Conservation (phyloP, 1,284 basidiomycete species). For the Xanthoconium separans region DNA sequence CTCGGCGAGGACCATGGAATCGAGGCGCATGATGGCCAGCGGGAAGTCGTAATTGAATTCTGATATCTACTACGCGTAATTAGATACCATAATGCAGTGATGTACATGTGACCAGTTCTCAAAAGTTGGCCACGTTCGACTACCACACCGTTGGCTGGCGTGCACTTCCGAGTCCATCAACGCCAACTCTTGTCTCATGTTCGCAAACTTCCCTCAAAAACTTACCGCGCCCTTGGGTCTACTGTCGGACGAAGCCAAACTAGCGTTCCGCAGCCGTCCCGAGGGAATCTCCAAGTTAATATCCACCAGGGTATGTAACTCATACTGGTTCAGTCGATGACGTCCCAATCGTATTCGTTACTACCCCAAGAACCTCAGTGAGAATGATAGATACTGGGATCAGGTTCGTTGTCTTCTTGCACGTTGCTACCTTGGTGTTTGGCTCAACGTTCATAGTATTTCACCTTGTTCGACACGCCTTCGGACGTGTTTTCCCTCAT, state of each 20-base stretch:
- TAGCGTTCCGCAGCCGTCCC: slow-evolving; percentile 81
- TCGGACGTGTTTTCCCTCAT: slow-evolving; percentile 89
- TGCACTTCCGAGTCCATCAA: background rate
- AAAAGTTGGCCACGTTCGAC: background rate
- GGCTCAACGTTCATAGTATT: slow-evolving; percentile 55
- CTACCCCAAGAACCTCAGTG: slow-evolving; percentile 60
- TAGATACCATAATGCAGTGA: too few species aligned
- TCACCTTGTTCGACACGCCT: slow-evolving; percentile 79
- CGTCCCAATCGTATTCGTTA: slow-evolving; percentile 10
- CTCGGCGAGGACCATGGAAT: slow-evolving; percentile 2
- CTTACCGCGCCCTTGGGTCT: slow-evolving; percentile 77
- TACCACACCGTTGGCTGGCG: background rate
- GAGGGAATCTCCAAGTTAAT: slow-evolving; percentile 76
- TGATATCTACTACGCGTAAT: slow-evolving; percentile 5
- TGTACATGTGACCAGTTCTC: background rate
- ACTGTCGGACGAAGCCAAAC: slow-evolving; percentile 84
- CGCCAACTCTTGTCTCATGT: slow-evolving; percentile 40
- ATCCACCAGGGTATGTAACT: slow-evolving; percentile 54
- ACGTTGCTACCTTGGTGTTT: slow-evolving; percentile 1
- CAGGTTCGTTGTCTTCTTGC: slow-evolving; percentile 50
- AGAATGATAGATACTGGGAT: slow-evolving; percentile 80
- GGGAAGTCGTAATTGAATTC: slow-evolving; percentile 13
- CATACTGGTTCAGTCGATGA: background rate
- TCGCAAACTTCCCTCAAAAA: slow-evolving; percentile 65
- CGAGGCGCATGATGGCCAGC: slow-evolving; percentile 3